Evolutionary conservation across 495 filamentous ascomycete genomes (phyloP).

Genomic region (Sabuloglossum arenarium): DNA sequence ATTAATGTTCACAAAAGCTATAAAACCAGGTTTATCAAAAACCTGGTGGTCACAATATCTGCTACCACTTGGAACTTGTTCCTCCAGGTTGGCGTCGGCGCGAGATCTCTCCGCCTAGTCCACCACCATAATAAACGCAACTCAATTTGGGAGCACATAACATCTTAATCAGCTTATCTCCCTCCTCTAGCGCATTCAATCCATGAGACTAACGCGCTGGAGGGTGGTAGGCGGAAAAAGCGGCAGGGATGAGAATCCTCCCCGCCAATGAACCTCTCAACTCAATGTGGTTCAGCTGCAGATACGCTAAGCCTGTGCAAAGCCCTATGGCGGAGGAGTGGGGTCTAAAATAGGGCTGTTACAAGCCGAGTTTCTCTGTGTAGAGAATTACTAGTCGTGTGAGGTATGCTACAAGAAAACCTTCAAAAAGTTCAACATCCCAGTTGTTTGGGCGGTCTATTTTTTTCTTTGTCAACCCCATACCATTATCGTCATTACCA

Average conservation of each 20-base stretch:
- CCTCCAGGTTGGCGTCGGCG: not conserved
- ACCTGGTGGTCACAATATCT: not conserved
- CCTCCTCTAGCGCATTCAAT: not conserved
- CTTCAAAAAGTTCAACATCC: conserved; percentile 1
- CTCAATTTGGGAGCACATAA: not conserved
- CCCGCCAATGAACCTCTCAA: not conserved
- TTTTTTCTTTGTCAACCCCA: not conserved
- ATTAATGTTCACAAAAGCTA: not conserved
- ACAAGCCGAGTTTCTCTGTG: not conserved
- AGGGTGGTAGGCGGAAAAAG: not conserved
- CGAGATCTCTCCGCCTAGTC: not conserved
- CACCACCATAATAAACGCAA: not conserved
- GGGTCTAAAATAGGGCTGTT: conserved; percentile 1
- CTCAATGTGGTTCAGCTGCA: not conserved
- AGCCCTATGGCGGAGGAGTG: conserved; percentile 1
- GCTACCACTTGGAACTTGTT: not conserved
- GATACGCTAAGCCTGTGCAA: not conserved
- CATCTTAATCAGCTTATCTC: conserved; percentile 1
- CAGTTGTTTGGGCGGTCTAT: not conserved
- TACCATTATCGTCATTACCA: not conserved
- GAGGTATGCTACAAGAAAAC: not conserved
- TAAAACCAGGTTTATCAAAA: not conserved
- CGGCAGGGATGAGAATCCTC: not conserved
- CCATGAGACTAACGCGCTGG: not conserved
- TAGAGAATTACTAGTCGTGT: not conserved